A percentile compares a stretch with the other conserved stretches of the same genome.
Evolutionary conservation across 305 asterid genomes (phyloP).

Genomic region (Solanum hybrid): DNA sequence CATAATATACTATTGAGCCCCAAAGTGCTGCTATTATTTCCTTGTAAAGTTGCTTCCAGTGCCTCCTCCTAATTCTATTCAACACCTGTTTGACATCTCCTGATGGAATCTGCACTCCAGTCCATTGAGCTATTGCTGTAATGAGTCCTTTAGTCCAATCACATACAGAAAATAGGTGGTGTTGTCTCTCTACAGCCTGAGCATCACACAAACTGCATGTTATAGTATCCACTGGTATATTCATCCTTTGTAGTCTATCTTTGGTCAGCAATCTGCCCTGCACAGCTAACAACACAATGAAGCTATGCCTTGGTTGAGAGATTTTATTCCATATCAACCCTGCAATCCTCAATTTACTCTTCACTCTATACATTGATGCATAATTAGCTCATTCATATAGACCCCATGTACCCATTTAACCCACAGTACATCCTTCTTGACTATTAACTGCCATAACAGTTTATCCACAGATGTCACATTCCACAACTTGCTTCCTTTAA

Average conservation of each 20-base stretch:
- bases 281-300: neutral
- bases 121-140: neutral
- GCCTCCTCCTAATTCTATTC: neutral
- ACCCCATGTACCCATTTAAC: neutral
- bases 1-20: neutral
- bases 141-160: neutral
- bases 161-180: neutral
- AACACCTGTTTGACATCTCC: neutral
- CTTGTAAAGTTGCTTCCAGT: neutral
- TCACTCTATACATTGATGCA: neutral
- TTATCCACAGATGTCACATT: neutral
- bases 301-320: neutral
- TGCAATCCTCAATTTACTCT: neutral
- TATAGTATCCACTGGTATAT: neutral
- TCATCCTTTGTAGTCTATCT: neutral
- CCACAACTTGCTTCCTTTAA: neutral
- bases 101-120: neutral
- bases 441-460: neutral
- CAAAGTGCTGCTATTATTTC: neutral
- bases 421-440: neutral
- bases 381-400: neutral
- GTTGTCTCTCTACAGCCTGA: neutral
- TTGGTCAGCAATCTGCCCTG: neutral
- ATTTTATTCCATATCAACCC: neutral
- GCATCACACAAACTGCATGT: neutral